Percentiles rank a stretch among this genome's conserved stretches.
Evolutionary conservation across 2,329 filamentous ascomycete species (phyloP).

Genomic region (Neonectria ditissima): DNA sequence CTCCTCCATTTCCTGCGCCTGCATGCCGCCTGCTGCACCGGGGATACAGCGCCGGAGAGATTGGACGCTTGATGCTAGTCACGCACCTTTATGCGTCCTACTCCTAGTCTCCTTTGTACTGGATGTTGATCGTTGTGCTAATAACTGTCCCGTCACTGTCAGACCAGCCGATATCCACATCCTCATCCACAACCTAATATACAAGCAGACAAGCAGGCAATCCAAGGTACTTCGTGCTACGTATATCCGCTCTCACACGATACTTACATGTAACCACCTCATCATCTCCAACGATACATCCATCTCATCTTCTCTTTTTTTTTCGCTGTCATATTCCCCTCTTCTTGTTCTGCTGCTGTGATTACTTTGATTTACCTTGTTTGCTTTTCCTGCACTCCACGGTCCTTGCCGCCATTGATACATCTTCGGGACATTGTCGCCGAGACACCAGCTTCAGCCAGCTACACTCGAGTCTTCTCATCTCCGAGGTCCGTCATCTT

Average conservation of each 20-base stretch:
- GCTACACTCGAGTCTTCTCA: not conserved
- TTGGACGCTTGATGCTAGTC: not conserved
- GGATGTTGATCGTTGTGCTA: not conserved
- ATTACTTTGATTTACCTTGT: not conserved
- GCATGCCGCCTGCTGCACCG: not conserved
- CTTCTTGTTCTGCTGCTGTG: not conserved
- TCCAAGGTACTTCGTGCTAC: slow-evolving; percentile 8
- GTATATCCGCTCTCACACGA: slow-evolving; percentile 3
- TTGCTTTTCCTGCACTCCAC: slow-evolving; percentile 2
- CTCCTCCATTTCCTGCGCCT: slow-evolving; percentile 2
- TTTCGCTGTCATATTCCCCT: not conserved
- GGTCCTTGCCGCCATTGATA: not conserved
- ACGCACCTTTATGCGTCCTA: not conserved
- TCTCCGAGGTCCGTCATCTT: slow-evolving; percentile 13
- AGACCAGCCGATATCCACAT: not conserved
- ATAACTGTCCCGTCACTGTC: not conserved
- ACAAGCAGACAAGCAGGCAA: not conserved
- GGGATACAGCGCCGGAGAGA: not conserved
- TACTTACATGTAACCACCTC: slow-evolving; percentile 9
- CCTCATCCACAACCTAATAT: not conserved
- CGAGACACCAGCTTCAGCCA: slow-evolving; percentile 2
- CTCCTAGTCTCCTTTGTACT: not conserved
- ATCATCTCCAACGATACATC: slow-evolving; percentile 8
- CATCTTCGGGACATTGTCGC: slow-evolving; percentile 16
- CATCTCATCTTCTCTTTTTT: slow-evolving; percentile 2